Evolutionary conservation across 352 stramenopile species (phyloP).

Genomic region (Globisporangium canariense): DNA sequence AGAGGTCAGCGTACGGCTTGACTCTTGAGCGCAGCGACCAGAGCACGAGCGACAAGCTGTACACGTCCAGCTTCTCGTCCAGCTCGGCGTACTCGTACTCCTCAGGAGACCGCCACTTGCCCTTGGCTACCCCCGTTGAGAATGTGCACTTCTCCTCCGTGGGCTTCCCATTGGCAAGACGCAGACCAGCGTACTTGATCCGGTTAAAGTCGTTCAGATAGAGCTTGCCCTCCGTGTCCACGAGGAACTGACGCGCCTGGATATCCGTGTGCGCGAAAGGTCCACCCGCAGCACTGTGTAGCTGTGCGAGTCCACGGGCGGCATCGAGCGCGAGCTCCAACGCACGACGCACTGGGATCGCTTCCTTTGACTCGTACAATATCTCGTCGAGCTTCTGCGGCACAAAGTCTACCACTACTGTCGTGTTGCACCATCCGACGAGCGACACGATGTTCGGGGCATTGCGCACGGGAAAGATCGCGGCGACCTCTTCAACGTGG

Average conservation of each 20-base stretch:
- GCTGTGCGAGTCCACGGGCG: constrained; percentile 52
- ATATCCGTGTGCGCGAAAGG: constrained; percentile 81
- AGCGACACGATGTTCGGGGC: constrained; percentile 69
- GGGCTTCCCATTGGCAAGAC: constrained; percentile 27
- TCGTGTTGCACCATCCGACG: constrained; percentile 74
- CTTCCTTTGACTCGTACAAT: constrained; percentile 45
- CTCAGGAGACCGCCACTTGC: constrained; percentile 76
- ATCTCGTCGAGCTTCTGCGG: constrained; percentile 56
- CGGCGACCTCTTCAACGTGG: constrained; percentile 66
- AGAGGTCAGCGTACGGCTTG: constrained; percentile 42
- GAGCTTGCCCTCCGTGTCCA: constrained; percentile 50
- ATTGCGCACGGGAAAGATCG: constrained; percentile 67
- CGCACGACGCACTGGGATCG: constrained; percentile 40
- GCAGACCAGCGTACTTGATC: constrained; percentile 61
- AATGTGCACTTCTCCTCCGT: constrained; percentile 58
- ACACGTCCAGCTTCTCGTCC: constrained; percentile 65
- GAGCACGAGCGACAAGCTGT: constrained; percentile 67
- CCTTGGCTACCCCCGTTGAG: constrained; percentile 59
- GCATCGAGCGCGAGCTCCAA: constrained; percentile 52
- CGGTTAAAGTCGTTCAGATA: constrained; percentile 84
- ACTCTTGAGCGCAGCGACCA: constrained; percentile 51
- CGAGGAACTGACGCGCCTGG: constrained; percentile 75
- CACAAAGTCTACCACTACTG: constrained; percentile 74
- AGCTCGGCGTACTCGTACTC: constrained; percentile 50
- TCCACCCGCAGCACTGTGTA: constrained; percentile 59